A percentile compares a stretch with the other conserved stretches of the same genome.
These are phyloP conservation scores for Cryphonectria carpinicola DNA, from an alignment of 2,329 filamentous ascomycete species.

Conservation along the genomic window DNA sequence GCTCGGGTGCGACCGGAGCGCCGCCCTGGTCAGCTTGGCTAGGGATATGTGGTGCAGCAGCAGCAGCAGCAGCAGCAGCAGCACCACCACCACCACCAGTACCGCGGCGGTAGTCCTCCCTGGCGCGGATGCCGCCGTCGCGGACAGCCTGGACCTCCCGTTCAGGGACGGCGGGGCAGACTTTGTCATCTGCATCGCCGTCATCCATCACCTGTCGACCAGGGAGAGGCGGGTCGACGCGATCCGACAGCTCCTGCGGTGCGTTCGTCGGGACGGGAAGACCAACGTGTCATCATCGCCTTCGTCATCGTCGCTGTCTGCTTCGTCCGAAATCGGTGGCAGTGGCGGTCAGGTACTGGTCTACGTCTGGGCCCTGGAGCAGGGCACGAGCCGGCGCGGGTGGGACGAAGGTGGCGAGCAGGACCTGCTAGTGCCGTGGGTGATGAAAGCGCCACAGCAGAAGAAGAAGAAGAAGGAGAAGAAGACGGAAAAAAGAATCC, in stretches of 20 bases:
- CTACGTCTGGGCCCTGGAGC: conserved; percentile 96
- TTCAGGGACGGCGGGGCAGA: conserved; percentile 67
- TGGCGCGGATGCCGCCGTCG: conserved; percentile 71
- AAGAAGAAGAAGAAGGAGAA: conserved; percentile 30
- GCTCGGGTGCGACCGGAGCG: conserved; percentile 81
- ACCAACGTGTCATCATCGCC: conserved; percentile 44
- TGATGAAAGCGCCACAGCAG: conserved; percentile 57
- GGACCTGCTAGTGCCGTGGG: conserved; percentile 96
- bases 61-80: conserved; percentile 16
- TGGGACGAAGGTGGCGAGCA: conserved; percentile 85
- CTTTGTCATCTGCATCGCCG: conserved; percentile 92
- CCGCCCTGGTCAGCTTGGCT: conserved; percentile 57
- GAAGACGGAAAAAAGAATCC: conserved; percentile 28
- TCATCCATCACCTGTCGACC: conserved; percentile 91
- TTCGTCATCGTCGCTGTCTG: background rate
- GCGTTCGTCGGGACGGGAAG: conserved; percentile 49
- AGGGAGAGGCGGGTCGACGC: conserved; percentile 71
- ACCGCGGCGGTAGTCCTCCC: background rate
- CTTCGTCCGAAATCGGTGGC: no score
- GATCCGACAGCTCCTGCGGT: conserved; percentile 70
- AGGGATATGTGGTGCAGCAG: conserved; percentile 33
- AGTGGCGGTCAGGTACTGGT: conserved; percentile 69
- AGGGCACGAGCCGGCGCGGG: conserved; percentile 80
- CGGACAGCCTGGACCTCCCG: conserved; percentile 82
- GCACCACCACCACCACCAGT: conserved; percentile 6